A percentile compares a stretch with the other conserved stretches of the same genome.
These are phyloP conservation scores for Rhodosporidiobolus odoratus DNA, from an alignment of 768 basidiomycete genomes.

Conservation along the genomic window DNA sequence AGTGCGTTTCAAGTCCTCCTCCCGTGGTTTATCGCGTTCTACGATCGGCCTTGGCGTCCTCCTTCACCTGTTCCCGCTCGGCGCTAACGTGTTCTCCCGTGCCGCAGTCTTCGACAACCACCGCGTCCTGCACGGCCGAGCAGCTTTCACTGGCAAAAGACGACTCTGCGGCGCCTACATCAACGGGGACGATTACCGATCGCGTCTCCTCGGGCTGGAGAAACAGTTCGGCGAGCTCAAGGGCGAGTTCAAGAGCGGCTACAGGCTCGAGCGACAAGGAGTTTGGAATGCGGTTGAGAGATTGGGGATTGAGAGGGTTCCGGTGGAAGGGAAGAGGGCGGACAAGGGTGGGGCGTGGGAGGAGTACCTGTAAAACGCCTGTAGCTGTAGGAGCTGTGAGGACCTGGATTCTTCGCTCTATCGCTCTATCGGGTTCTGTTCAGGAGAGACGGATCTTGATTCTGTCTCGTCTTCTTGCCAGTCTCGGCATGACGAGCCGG, in stretches of 20 bases:
- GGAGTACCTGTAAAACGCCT: background rate
- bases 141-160: slow-evolving; percentile 76
- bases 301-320: background rate
- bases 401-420: background rate
- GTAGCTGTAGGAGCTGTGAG: background rate
- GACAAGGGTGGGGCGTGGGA: background rate
- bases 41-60: no score
- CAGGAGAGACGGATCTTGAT: no score
- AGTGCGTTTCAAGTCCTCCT: slow-evolving; percentile 55
- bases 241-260: background rate
- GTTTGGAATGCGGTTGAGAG: background rate
- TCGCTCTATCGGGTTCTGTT: no score
- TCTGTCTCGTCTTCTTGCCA: background rate
- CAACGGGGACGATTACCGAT: slow-evolving; percentile 80
- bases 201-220: slow-evolving; percentile 54
- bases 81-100: background rate
- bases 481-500: no score
- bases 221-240: slow-evolving; percentile 24
- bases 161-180: slow-evolving; percentile 96
- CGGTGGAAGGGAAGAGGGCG: background rate
- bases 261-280: background rate
- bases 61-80: background rate
- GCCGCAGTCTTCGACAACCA: slow-evolving; percentile 84
- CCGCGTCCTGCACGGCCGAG: slow-evolving; percentile 89
- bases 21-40: no score